phyloP scores from a whole-genome alignment of 2,329 filamentous ascomycete species.

The Didymella pomorum region DNA sequence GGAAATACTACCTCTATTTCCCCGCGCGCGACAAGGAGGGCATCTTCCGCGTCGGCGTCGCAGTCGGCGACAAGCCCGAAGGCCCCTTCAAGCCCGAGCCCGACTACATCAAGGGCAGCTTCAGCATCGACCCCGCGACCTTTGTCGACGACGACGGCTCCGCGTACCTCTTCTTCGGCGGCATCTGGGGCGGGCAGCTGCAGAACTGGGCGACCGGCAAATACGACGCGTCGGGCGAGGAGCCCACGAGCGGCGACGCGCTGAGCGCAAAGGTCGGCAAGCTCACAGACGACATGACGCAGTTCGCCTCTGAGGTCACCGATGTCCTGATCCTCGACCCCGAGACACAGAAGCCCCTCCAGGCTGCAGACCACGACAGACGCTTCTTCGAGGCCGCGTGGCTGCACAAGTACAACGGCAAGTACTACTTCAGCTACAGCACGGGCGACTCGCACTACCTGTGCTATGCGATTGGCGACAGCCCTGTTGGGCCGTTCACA shows the following conservation, averaged over 20 bases:
- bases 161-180: conserved; percentile 78
- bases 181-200: conserved; percentile 81
- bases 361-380: conserved; percentile 73
- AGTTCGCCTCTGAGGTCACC: conserved; percentile 63
- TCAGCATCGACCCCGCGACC: conserved; percentile 77
- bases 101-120: conserved; percentile 71
- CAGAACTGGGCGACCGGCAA: conserved; percentile 73
- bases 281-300: conserved; percentile 70
- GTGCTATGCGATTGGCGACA: conserved; percentile 71
- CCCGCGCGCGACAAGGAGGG: conserved; percentile 74
- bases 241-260: conserved; percentile 56
- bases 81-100: conserved; percentile 75
- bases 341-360: conserved; percentile 64
- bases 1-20: conserved; percentile 79
- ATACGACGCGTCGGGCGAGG: conserved; percentile 60
- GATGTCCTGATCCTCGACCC: conserved; percentile 70
- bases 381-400: conserved; percentile 84
- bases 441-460: conserved; percentile 81
- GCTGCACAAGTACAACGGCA: conserved; percentile 75
- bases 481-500: conserved; percentile 74
- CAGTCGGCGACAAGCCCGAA: conserved; percentile 67
- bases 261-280: conserved; percentile 72
- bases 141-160: conserved; percentile 74
- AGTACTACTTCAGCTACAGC: conserved; percentile 80
- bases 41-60: conserved; percentile 79